phyloP scores from a whole-genome alignment of 352 stramenopile species.

The Phytophthora uliginosa region DNA sequence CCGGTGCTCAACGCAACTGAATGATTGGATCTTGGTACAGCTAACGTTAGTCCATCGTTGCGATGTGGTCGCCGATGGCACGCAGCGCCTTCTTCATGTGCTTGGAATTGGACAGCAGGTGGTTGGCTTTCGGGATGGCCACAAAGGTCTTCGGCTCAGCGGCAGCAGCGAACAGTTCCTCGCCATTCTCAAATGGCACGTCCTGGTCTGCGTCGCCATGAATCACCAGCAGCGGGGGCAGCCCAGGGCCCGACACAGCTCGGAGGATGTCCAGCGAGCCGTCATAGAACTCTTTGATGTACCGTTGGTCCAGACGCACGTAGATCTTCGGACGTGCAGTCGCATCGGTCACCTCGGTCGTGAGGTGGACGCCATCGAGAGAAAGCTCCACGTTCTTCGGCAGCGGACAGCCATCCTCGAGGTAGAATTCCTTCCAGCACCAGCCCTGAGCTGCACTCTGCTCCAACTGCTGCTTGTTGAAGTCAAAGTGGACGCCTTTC shows the following conservation, averaged over 20 bases:
- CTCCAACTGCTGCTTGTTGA: constrained; percentile 56
- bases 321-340: constrained; percentile 57
- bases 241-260: constrained; percentile 29
- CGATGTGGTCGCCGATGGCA: constrained; percentile 53
- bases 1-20: neutral
- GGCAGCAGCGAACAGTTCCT: constrained; percentile 66
- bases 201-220: constrained; percentile 71
- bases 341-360: constrained; percentile 24
- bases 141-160: constrained; percentile 68
- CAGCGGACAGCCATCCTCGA: constrained; percentile 52
- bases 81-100: constrained; percentile 75
- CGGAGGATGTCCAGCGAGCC: constrained; percentile 54
- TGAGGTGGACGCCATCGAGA: constrained; percentile 43
- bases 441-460: constrained; percentile 46
- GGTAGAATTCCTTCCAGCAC: constrained; percentile 84
- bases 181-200: constrained; percentile 63
- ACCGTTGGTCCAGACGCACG: constrained; percentile 55
- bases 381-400: constrained; percentile 50
- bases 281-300: constrained; percentile 65
- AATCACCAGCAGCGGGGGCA: constrained; percentile 69
- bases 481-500: constrained; percentile 66
- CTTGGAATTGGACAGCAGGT: constrained; percentile 81
- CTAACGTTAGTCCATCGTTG: constrained; percentile 1
- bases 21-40: neutral
- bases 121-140: constrained; percentile 69